Conservation (phyloP, 805 yeast genomes). For the Geotrichum ghanense region DNA sequence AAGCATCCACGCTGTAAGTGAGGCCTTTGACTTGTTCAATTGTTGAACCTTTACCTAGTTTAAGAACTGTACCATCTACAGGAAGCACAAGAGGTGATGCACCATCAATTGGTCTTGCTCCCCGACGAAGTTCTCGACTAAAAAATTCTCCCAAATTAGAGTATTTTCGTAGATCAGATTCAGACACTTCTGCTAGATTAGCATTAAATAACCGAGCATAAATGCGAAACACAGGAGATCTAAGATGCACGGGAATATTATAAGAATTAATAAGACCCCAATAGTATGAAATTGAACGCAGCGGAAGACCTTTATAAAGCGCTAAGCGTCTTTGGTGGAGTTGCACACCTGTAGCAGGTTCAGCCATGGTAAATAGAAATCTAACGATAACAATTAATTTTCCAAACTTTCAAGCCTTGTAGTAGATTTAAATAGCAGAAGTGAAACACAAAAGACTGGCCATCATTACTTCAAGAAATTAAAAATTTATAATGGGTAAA, state of each 20-base stretch:
- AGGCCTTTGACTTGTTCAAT: slow-evolving; percentile 96
- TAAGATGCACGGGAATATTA: slow-evolving; percentile 75
- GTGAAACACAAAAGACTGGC: too few species aligned
- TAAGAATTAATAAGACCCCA: slow-evolving; percentile 90
- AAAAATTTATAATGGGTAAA: too few species aligned
- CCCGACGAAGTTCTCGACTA: slow-evolving; percentile 69
- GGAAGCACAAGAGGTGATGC: slow-evolving; percentile 69
- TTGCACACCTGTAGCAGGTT: too few species aligned
- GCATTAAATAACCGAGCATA: slow-evolving; percentile 80
- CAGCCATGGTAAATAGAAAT: too few species aligned
- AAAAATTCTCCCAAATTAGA: slow-evolving; percentile 83
- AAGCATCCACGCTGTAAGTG: slow-evolving; percentile 80
- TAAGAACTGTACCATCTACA: slow-evolving; percentile 83
- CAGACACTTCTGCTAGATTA: slow-evolving; percentile 78
- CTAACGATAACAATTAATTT: too few species aligned
- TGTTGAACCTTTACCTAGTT: slow-evolving; percentile 60
- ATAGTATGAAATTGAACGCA: slow-evolving; percentile 78
- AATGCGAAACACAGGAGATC: slow-evolving; percentile 68
- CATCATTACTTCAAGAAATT: too few species aligned
- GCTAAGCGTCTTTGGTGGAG: too few species aligned
- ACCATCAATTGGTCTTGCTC: slow-evolving; percentile 62
- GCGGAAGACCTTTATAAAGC: slow-evolving; percentile 84
- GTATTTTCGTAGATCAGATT: slow-evolving; percentile 64
- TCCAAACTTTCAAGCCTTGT: too few species aligned
- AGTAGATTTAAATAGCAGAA: too few species aligned